These are phyloP conservation scores for Epichloe glyceriae DNA, from an alignment of 2,329 filamentous ascomycete species.

Conservation along the genomic window DNA sequence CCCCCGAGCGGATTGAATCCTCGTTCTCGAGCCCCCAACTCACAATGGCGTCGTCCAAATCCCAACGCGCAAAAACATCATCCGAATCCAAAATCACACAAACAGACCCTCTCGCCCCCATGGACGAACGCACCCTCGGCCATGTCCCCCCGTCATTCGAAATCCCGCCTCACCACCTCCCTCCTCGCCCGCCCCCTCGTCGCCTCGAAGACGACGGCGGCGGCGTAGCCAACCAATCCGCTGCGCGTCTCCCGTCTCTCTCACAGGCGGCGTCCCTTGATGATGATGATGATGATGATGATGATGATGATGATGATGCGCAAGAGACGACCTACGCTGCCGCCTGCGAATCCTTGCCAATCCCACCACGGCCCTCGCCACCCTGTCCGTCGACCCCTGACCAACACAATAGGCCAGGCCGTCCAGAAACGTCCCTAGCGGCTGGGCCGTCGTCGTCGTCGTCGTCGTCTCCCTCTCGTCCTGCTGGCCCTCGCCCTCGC, in stretches of 20 bases:
- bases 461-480: background rate
- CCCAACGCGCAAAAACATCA: no score
- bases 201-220: background rate
- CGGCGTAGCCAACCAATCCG: background rate
- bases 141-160: background rate
- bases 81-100: no score
- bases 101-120: no score
- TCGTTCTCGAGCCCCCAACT: background rate
- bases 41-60: no score
- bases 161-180: no score
- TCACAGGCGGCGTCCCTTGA: background rate
- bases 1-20: no score
- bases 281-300: no score
- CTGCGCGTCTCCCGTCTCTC: background rate
- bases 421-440: conserved; percentile 10
- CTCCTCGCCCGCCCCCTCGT: background rate
- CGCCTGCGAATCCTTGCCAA: conserved; percentile 1
- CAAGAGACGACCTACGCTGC: background rate
- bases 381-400: conserved; percentile 9
- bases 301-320: no score
- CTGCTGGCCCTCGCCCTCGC: no score
- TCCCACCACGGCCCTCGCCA: background rate
- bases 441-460: background rate
- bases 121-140: background rate
- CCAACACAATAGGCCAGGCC: conserved; percentile 22